Evolutionary conservation across 192 early-diverging fungal species (phyloP), one percentile per base, ranked within the genome.

Genomic region (Umbelopsis isabellina): DNA sequence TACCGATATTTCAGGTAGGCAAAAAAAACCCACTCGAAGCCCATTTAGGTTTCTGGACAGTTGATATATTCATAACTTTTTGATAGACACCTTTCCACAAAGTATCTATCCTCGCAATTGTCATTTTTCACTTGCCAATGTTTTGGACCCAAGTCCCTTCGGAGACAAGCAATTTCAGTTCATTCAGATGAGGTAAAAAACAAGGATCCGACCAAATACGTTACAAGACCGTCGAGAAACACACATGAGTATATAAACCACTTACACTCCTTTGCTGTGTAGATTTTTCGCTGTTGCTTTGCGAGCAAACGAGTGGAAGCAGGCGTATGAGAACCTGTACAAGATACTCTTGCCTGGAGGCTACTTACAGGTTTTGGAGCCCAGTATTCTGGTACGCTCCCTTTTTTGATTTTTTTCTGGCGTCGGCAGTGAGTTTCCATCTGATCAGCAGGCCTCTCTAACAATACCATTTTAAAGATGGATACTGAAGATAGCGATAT

Each of bases 311-410:
- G 68, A 75, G 49, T 75, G 74, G 74, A 21, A 46, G 21, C 16
- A 10, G 0, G 69, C 70, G 2, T 66, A 66, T 13, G 46, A 45
- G 44, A 73, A 67, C 13, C 8, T 75, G 11, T 21, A 44, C 10
- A 64, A 70, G 16, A 41, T 75, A 6, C 41, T 46, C 3, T 75
- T 72, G 37, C 73, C 73, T 18, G 77, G 77, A 49, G 77, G 77
- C 41, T 79, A 71, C 41, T 49, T 79, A 33, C 47, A 72, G 69
- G 65, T 53, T 10, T 52, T 64, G 27, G 75, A 76, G 45, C 48
- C 53, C 6, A 66, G 73, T 33, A 73, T 78, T 68, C 20, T 78
- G 49, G 76, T 73, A 50, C 61, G 48, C 45, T 2, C 33, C 9
- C 27, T 30, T 30, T 30, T 3, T 2, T 1, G 27, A 2, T 30